Conservation (phyloP, 2,329 filamentous ascomycete species). For the Torrubiella hemipterigena region DNA sequence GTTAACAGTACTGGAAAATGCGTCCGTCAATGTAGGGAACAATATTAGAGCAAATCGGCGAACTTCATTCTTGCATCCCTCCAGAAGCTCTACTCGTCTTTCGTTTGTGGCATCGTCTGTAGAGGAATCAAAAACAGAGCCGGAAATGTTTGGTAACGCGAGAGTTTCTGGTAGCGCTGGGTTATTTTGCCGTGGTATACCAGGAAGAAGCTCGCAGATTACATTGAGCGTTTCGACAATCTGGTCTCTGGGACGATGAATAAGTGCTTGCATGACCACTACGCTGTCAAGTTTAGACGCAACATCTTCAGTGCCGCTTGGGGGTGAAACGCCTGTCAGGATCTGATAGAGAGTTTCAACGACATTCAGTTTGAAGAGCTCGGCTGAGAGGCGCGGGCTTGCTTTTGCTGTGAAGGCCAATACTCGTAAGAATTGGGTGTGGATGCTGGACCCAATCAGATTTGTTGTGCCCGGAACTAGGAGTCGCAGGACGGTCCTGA, state of each 20-base stretch:
- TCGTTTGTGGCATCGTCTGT: constrained; percentile 51
- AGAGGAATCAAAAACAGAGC: constrained; percentile 27
- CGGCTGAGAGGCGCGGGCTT: constrained; percentile 75
- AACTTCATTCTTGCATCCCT: constrained; percentile 75
- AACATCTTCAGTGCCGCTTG: constrained; percentile 63
- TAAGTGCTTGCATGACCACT: constrained; percentile 95
- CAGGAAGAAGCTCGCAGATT: constrained; percentile 85
- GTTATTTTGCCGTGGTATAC: constrained; percentile 46
- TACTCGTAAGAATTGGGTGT: constrained; percentile 90
- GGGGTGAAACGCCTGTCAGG: constrained; percentile 86
- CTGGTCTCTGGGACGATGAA: constrained; percentile 89
- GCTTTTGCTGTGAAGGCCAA: constrained; percentile 82
- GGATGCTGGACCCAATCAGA: constrained; percentile 83
- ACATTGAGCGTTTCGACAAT: constrained; percentile 96
- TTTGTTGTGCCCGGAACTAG: constrained; percentile 92
- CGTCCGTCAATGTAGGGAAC: constrained; percentile 88
- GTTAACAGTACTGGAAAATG: constrained; percentile 96
- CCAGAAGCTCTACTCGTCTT: constrained; percentile 68
- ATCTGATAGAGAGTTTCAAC: constrained; percentile 98
- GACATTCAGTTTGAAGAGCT: constrained; percentile 90
- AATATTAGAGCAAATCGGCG: constrained; percentile 87
- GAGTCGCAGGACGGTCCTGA: constrained; percentile 74
- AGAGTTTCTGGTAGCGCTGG: constrained; percentile 29
- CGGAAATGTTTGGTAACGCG: constrained; percentile 25
- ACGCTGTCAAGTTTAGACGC: constrained; percentile 88